Percentiles rank a stretch among this genome's conserved stretches.
Evolutionary conservation across 1,284 basidiomycete species (phyloP).

Genomic region (Sporisorium graminicola): DNA sequence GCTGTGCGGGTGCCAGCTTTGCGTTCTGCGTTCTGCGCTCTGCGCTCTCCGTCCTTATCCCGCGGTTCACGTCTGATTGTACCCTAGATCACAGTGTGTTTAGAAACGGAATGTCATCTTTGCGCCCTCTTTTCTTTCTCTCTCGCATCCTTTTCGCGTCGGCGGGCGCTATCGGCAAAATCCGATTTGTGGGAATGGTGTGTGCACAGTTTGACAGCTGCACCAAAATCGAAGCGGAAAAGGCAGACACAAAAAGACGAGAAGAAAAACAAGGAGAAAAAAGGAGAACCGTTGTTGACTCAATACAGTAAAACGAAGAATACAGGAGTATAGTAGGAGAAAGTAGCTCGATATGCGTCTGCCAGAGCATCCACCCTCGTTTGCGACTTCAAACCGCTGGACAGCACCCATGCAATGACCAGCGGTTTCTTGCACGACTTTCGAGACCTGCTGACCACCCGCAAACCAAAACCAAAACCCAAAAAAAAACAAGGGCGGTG

Average conservation of each 20-base stretch:
- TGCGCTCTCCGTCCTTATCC: neutral
- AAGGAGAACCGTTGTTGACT: too few species aligned
- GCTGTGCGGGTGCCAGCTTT: neutral
- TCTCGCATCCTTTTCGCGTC: neutral
- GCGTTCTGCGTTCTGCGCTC: neutral
- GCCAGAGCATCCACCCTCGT: too few species aligned
- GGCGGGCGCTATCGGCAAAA: neutral
- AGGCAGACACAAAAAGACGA: neutral
- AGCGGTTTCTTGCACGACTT: too few species aligned
- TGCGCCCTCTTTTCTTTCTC: neutral
- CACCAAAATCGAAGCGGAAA: neutral
- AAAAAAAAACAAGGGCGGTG: conserved; percentile 8
- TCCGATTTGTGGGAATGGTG: neutral
- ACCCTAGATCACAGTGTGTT: neutral
- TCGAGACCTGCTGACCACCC: too few species aligned
- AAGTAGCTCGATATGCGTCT: too few species aligned
- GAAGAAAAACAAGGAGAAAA: too few species aligned
- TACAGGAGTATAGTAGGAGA: too few species aligned
- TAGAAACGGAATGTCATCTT: neutral
- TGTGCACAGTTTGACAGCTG: neutral
- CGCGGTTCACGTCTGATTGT: too few species aligned
- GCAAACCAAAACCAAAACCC: too few species aligned
- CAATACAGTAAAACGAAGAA: too few species aligned
- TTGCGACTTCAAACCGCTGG: too few species aligned
- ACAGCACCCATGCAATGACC: neutral